A percentile compares a stretch with the other conserved stretches of the same genome.
Evolutionary conservation across 768 basidiomycete genomes (phyloP).

Genomic region (Serendipita vermifera): DNA sequence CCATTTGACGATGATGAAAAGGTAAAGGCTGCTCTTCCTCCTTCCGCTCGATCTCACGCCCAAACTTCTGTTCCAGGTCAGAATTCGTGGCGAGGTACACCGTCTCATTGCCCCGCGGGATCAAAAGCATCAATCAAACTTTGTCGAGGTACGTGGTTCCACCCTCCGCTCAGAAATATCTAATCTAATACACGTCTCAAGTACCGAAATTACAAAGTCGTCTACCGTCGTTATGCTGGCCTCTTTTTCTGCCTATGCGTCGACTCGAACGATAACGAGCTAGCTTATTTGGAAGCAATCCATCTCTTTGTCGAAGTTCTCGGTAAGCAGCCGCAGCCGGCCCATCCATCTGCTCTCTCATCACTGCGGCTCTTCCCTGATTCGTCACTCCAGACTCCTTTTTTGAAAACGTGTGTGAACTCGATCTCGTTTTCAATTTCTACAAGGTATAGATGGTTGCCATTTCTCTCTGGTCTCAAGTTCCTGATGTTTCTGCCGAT

Average conservation of each 20-base stretch:
- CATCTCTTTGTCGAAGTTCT: slow-evolving; percentile 97
- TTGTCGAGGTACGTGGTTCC: slow-evolving; percentile 68
- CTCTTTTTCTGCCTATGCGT: slow-evolving; percentile 97
- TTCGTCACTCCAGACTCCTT: slow-evolving; percentile 60
- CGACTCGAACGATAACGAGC: slow-evolving; percentile 95
- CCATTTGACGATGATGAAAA: slow-evolving; percentile 99
- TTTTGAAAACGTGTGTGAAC: slow-evolving; percentile 97
- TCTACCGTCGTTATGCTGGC: slow-evolving; percentile 93
- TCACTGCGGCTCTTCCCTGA: slow-evolving; percentile 9
- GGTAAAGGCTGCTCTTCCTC: slow-evolving; percentile 31
- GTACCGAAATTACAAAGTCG: slow-evolving; percentile 97
- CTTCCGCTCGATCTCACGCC: not conserved
- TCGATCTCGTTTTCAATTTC: slow-evolving; percentile 97
- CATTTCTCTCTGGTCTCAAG: slow-evolving; percentile 4
- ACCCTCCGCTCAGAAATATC: slow-evolving; percentile 10
- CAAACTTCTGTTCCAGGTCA: slow-evolving; percentile 54
- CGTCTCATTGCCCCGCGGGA: slow-evolving; percentile 90
- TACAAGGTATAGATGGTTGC: slow-evolving; percentile 53
- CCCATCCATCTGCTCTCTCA: not conserved
- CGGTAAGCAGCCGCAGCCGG: slow-evolving; percentile 38
- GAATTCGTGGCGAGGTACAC: slow-evolving; percentile 92
- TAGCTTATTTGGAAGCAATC: slow-evolving; percentile 94
- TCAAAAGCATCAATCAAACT: slow-evolving; percentile 98
- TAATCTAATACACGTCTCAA: slow-evolving; percentile 22
- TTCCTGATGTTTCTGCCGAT: not conserved